phyloP scores from a whole-genome alignment of 768 basidiomycete species.

The Daedaleopsis sinensis region DNA sequence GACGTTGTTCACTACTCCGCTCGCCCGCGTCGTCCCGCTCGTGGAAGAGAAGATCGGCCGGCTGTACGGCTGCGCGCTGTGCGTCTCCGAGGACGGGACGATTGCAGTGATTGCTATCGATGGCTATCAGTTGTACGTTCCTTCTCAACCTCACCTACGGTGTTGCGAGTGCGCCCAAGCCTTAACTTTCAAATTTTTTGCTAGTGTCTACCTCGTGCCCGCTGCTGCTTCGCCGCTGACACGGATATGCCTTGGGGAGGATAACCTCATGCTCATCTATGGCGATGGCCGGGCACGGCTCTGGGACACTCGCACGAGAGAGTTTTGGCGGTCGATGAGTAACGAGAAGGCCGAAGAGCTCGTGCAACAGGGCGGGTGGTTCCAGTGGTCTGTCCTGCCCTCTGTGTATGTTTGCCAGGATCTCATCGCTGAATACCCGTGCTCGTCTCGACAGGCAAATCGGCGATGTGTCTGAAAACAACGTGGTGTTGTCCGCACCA shows the following conservation, averaged over 20 bases:
- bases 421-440: no score
- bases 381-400: slow-evolving; percentile 53
- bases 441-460: background rate
- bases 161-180: background rate
- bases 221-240: slow-evolving; percentile 72
- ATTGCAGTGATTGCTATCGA: slow-evolving; percentile 78
- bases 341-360: slow-evolving; percentile 78
- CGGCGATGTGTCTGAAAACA: background rate
- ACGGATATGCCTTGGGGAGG: slow-evolving; percentile 63
- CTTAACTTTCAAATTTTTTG: background rate
- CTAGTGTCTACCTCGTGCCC: slow-evolving; percentile 80
- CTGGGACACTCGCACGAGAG: slow-evolving; percentile 84
- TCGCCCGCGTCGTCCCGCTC: slow-evolving; percentile 61
- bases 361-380: slow-evolving; percentile 74
- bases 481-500: background rate
- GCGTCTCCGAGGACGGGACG: slow-evolving; percentile 78
- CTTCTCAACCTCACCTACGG: background rate
- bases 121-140: slow-evolving; percentile 75
- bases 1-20: slow-evolving; percentile 70
- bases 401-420: no score
- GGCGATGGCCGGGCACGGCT: slow-evolving; percentile 74
- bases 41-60: slow-evolving; percentile 54
- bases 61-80: slow-evolving; percentile 69
- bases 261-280: slow-evolving; percentile 78
- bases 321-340: slow-evolving; percentile 85